These are phyloP conservation scores for Arachis monticola DNA, from an alignment of 331 rosid genomes.

Conservation along the genomic window DNA sequence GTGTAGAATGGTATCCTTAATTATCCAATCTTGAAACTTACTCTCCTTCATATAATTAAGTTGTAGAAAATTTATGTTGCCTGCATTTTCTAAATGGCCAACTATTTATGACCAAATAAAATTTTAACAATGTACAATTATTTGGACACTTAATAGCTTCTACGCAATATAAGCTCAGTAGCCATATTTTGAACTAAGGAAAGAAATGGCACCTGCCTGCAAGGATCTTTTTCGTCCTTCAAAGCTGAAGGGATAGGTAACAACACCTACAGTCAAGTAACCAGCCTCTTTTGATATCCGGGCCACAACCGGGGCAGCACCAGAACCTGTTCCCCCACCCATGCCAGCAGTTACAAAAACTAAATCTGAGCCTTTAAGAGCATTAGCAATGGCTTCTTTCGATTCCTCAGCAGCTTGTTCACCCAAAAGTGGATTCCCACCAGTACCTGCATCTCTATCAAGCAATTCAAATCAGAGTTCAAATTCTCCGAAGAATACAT, in stretches of 20 bases:
- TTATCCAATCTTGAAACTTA: too few species aligned
- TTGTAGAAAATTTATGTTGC: too few species aligned
- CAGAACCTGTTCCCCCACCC: slow-evolving; percentile 99
- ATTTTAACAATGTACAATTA: too few species aligned
- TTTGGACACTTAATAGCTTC: not conserved
- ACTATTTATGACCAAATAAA: too few species aligned
- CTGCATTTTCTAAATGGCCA: too few species aligned
- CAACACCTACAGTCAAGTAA: slow-evolving; percentile 94
- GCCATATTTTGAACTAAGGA: slow-evolving; percentile 29
- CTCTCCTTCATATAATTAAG: too few species aligned
- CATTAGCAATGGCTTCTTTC: slow-evolving; percentile 74
- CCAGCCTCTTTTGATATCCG: slow-evolving; percentile 88
- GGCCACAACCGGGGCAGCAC: slow-evolving; percentile 96
- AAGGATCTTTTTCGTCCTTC: slow-evolving; percentile 97
- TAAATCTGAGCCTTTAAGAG: slow-evolving; percentile 92
- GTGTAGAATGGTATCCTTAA: too few species aligned
- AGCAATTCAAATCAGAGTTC: slow-evolving; percentile 50
- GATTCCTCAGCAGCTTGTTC: slow-evolving; percentile 99
- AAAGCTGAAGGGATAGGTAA: slow-evolving; percentile 91
- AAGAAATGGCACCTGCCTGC: slow-evolving; percentile 75
- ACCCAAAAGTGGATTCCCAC: slow-evolving; percentile 93
- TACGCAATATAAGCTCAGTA: not conserved
- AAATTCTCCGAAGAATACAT: not conserved
- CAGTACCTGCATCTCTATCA: slow-evolving; percentile 84
- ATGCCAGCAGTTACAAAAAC: slow-evolving; percentile 95